phyloP scores from a whole-genome alignment of 2,329 filamentous ascomycete species.

The Coleophoma cylindrospora region DNA sequence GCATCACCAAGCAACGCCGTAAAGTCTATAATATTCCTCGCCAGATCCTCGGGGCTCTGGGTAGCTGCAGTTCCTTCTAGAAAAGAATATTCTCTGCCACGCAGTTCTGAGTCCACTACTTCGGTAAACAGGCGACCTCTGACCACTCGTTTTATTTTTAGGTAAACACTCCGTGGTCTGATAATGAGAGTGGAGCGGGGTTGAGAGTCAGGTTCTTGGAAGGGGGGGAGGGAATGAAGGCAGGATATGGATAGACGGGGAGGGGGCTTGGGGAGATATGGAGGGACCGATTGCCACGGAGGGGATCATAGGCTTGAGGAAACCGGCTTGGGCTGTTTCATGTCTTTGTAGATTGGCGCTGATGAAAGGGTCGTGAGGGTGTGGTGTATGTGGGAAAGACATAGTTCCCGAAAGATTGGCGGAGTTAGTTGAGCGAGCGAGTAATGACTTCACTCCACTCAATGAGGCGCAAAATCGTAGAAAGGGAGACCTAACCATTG shows the following conservation, averaged over 20 bases:
- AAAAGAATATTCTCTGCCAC: slow-evolving; percentile 56
- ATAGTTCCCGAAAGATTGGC: slow-evolving; percentile 6
- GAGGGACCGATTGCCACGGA: slow-evolving; percentile 17
- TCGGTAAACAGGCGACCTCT: slow-evolving; percentile 27
- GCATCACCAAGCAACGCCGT: slow-evolving; percentile 46
- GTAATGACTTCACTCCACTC: too few relatives aligned
- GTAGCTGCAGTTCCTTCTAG: slow-evolving; percentile 43
- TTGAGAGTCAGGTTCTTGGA: too few relatives aligned
- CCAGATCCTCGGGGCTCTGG: slow-evolving; percentile 48
- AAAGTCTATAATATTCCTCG: slow-evolving; percentile 36
- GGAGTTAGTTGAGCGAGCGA: background rate
- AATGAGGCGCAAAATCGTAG: background rate
- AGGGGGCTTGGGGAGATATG: slow-evolving; percentile 12
- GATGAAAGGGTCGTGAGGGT: slow-evolving; percentile 7
- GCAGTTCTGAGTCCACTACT: slow-evolving; percentile 40
- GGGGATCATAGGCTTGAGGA: slow-evolving; percentile 2
- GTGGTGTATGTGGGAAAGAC: slow-evolving; percentile 14
- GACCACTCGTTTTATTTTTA: too few relatives aligned
- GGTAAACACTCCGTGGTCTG: too few relatives aligned
- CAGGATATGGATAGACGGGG: too few relatives aligned
- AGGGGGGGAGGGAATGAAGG: too few relatives aligned
- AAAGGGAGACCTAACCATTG: slow-evolving; percentile 9
- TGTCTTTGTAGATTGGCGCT: slow-evolving; percentile 14
- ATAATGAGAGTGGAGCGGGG: too few relatives aligned
- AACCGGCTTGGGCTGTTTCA: slow-evolving; percentile 5